Base-by-base conservation (phyloP, 176 grass and related monocot species). In the Cenchrus americanus region DNA sequence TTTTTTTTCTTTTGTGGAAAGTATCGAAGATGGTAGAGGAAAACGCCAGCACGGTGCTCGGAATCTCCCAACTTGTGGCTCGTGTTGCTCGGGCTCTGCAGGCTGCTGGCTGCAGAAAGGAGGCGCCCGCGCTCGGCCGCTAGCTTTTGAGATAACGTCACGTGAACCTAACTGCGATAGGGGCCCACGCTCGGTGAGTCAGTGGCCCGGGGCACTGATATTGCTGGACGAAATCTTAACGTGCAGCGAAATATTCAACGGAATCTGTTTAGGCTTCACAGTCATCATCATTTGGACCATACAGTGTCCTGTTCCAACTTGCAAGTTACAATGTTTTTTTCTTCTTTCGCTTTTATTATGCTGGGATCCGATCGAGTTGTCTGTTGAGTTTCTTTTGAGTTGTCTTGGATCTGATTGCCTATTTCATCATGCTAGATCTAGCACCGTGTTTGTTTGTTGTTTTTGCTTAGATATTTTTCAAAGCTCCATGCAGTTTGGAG, bases 11-110 rank as follows among this genome's bases (percentile, higher is more conserved):
- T 22, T 6, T 37, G 8, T 53, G 3, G 14, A 51, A 7, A 63
- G 53, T 12, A 11, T 69, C 14, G n/a, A 24, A 12, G n/a, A 11
- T 61, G 11, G n/a, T 37, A 48, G 64, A 24, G 24, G 67, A 59
- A 79, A 55, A 53, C 1, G 53, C 44, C 54, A 59, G 51, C n/a
- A 1, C 21, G 3, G 24, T 55, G 63, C 80, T 63, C 19, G 46
- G 63, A 57, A 57, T 81, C 79, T 69, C 50, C 50, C 19, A 43
- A 59, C 78, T 54, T 71, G 87, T 89, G 82, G 87, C 58, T 85
- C 77, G 21, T 44, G 64, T 82, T 8, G 54, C 65, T 71, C 73
- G 24, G 58, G 14, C 26, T 15, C 77, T 42, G 70, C 70, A 1
- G 23, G 70, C 53, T 18, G 69, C n/a, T 18, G 69, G 34, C 34